Percentiles rank a stretch among this genome's conserved stretches.
Evolutionary conservation across 768 basidiomycete species (phyloP).

Genomic region (Podaxis sp.): DNA sequence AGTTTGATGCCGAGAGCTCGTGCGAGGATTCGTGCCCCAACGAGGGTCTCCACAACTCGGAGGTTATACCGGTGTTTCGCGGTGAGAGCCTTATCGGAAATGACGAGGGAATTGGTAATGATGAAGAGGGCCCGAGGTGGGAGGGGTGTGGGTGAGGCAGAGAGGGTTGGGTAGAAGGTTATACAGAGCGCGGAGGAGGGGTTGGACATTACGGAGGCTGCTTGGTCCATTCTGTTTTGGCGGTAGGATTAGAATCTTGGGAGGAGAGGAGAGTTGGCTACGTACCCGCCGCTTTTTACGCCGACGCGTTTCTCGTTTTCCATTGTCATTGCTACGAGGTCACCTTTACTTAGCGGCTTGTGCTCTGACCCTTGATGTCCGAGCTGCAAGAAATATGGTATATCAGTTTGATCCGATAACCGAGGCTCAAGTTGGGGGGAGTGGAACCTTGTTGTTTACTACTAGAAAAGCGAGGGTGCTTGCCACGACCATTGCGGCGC

Average conservation of each 20-base stretch:
- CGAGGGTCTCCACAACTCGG: conserved; percentile 88
- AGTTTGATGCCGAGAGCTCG: conserved; percentile 48
- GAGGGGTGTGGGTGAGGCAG: conserved; percentile 65
- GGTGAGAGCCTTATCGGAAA: conserved; percentile 75
- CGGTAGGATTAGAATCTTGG: conserved; percentile 3
- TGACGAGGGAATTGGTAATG: conserved; percentile 80
- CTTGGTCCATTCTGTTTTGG: conserved; percentile 77
- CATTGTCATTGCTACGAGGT: conserved; percentile 77
- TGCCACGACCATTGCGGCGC: conserved; percentile 88
- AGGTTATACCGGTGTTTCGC: conserved; percentile 84
- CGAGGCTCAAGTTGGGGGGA: too few relatives aligned
- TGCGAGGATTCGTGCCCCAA: conserved; percentile 73
- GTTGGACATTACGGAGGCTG: conserved; percentile 78
- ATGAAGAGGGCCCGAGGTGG: conserved; percentile 60
- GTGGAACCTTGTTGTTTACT: conserved; percentile 63
- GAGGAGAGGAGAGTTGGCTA: neutral
- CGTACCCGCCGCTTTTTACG: conserved; percentile 78
- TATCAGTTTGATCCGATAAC: neutral
- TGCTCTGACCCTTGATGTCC: neutral
- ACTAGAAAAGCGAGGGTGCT: conserved; percentile 80
- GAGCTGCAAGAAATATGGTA: neutral
- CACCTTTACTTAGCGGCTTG: conserved; percentile 52
- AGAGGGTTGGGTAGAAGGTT: conserved; percentile 74
- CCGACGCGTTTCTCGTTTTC: conserved; percentile 82
- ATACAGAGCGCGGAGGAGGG: conserved; percentile 74